Percentiles rank a stretch among this genome's conserved stretches.
Conservation (phyloP, 768 basidiomycete species). For the Hygrocybe coccinea region DNA sequence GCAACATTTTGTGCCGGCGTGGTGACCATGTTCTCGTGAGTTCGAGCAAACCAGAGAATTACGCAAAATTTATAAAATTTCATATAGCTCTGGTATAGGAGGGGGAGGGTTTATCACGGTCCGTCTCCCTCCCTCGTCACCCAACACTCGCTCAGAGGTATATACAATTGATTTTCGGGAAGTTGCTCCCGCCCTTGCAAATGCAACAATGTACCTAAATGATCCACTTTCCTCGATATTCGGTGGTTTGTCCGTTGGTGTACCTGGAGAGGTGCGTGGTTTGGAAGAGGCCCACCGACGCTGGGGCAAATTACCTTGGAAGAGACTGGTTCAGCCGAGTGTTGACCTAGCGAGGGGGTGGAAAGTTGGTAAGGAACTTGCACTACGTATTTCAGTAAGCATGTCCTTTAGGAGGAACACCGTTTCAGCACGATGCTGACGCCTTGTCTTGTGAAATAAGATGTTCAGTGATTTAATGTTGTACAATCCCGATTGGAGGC, state of each 20-base stretch:
- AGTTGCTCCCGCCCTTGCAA: slow-evolving; percentile 69
- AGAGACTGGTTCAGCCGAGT: slow-evolving; percentile 67
- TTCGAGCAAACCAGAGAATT: slow-evolving; percentile 14
- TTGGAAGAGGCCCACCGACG: slow-evolving; percentile 76
- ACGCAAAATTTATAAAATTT: background rate
- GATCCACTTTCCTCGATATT: slow-evolving; percentile 49
- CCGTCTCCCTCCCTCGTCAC: slow-evolving; percentile 55
- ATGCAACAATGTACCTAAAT: slow-evolving; percentile 69
- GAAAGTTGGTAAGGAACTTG: slow-evolving; percentile 75
- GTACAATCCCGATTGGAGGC: slow-evolving; percentile 65
- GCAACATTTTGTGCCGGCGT: slow-evolving; percentile 76
- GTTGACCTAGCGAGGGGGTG: slow-evolving; percentile 73
- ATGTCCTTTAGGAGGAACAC: background rate
- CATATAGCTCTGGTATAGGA: slow-evolving; percentile 69
- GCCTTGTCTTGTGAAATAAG: slow-evolving; percentile 25
- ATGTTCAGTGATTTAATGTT: slow-evolving; percentile 53
- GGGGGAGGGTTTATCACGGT: slow-evolving; percentile 86
- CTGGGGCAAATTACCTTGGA: slow-evolving; percentile 83
- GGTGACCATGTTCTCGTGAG: slow-evolving; percentile 87
- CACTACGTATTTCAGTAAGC: slow-evolving; percentile 61
- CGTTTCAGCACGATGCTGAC: background rate
- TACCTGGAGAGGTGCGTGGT: slow-evolving; percentile 88
- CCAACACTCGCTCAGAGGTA: slow-evolving; percentile 49
- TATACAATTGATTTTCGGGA: slow-evolving; percentile 86
- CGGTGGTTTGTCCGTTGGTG: slow-evolving; percentile 84